Base-by-base conservation (phyloP, 2,329 filamentous ascomycete species). In the Aspergillus sp. region DNA sequence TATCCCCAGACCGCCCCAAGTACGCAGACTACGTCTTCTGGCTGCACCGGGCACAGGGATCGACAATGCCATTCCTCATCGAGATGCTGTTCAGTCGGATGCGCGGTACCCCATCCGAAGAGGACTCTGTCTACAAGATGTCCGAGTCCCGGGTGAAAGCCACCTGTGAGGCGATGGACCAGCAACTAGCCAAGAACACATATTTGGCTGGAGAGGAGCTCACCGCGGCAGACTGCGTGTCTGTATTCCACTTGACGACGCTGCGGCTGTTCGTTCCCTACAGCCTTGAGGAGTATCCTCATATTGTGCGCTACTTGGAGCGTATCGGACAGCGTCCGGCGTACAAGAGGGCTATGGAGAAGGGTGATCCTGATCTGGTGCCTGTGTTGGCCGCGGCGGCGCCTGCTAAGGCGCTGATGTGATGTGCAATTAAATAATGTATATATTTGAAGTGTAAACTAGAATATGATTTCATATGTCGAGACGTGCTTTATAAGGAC, bases 171-270 rank as follows among this genome's bases (percentile, higher is more conserved):
- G 65, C 78, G 21, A 54, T 87, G 25, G 80, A 90, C 41, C 71
- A 80, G 2, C 75, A 83, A 10, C 69, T 90, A 2, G 65, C 64
- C 3, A 62, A 73, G 1, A 82, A 78, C 38, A 69, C 76, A 7
- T 90, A 82, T 79, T 74, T 90, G 21, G 86, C 84, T 0, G 88
- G 88, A 2, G 75, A 81, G 0, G 78, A 86, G 54, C 85, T 90
- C 60, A 89, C 85, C 0, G 85, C 80, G 1, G 88, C 88, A 1
- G 88, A 91, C 72, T 77, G 89, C 41, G 89, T 90, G 86, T 77
- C 75, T 4, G 79, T 87, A 0, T 88, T 83, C 67, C 77, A 80
- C 13, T 74, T 90, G 36, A 88, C 86, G 0, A 90, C 86, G 2
- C 81, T 86, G 80, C 78, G 88, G 15, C 76, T 78, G 52, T 88